Percentiles rank a stretch among this genome's conserved stretches.
These are phyloP conservation scores for Cantharellus cinnabarinus DNA, from an alignment of 768 basidiomycete species.

Conservation along the genomic window DNA sequence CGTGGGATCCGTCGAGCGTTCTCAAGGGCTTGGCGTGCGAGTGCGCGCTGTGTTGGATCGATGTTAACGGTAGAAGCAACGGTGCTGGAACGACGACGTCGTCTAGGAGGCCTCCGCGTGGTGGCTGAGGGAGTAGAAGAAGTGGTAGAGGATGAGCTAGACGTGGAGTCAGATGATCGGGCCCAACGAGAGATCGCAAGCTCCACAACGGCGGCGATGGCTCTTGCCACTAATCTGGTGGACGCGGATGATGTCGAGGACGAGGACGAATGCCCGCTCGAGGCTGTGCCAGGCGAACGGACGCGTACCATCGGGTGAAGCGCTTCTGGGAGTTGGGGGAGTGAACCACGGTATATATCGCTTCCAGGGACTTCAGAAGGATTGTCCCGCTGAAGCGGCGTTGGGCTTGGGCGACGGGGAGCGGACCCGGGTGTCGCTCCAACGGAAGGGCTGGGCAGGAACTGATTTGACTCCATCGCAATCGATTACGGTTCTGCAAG, in stretches of 20 bases:
- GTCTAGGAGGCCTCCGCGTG: slow-evolving; percentile 21
- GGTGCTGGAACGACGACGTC: slow-evolving; percentile 28
- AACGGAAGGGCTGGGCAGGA: no score
- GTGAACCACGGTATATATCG: not conserved
- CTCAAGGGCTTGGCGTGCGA: slow-evolving; percentile 34
- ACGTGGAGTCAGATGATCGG: slow-evolving; percentile 16
- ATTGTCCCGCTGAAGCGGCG: not conserved
- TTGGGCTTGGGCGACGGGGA: no score
- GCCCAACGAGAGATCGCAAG: slow-evolving; percentile 57
- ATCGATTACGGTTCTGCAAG: no score
- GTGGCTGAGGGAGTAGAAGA: slow-evolving; percentile 27
- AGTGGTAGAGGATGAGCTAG: slow-evolving; percentile 18
- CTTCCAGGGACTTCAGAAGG: not conserved
- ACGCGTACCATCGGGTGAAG: not conserved
- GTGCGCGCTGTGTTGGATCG: slow-evolving; percentile 31
- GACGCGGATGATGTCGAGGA: not conserved
- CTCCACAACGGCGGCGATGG: slow-evolving; percentile 43
- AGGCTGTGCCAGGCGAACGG: no score
- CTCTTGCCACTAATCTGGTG: slow-evolving; percentile 10
- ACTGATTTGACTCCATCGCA: no score
- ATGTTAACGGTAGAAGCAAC: slow-evolving; percentile 35
- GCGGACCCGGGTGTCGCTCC: no score
- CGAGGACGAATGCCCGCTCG: not conserved
- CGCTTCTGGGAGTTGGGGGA: not conserved
- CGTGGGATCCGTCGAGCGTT: slow-evolving; percentile 38